Conservation (phyloP, 2,329 filamentous ascomycete genomes). For the Chalaropsis thielavioides region DNA sequence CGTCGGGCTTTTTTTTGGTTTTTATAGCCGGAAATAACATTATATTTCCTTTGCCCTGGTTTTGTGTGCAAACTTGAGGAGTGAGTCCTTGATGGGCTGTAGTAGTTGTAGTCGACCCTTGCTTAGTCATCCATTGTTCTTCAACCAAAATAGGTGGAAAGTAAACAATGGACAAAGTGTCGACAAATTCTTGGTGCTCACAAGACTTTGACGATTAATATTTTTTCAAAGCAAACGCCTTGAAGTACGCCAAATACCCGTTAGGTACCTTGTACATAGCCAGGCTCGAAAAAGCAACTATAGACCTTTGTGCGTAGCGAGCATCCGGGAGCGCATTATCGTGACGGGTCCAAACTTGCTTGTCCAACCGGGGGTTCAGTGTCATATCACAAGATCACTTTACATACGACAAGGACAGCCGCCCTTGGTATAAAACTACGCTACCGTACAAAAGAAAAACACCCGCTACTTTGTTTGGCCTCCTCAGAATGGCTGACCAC, state of each 20-base stretch:
- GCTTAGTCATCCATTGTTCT: neutral
- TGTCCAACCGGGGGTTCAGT: neutral
- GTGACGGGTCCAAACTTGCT: neutral
- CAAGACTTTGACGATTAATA: neutral
- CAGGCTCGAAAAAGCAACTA: neutral
- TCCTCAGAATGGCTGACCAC: neutral
- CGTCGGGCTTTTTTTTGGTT: too few species aligned
- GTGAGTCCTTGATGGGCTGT: neutral
- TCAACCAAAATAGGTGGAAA: neutral
- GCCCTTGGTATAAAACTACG: neutral
- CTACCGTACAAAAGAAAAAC: neutral
- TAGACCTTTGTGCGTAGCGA: too few species aligned
- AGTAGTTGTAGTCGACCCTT: neutral
- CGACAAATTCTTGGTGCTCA: too few species aligned
- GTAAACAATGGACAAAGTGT: neutral
- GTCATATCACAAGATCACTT: neutral
- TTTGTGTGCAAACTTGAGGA: neutral
- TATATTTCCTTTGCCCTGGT: neutral
- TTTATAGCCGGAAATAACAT: neutral
- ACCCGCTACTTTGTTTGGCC: neutral
- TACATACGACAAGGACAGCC: too few species aligned
- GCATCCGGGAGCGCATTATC: neutral
- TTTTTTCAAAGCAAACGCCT: neutral
- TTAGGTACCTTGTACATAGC: too few species aligned
- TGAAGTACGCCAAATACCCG: too few species aligned